Conservation (phyloP, 2,329 filamentous ascomycete species). For the Kalaharituber pfeilii region DNA sequence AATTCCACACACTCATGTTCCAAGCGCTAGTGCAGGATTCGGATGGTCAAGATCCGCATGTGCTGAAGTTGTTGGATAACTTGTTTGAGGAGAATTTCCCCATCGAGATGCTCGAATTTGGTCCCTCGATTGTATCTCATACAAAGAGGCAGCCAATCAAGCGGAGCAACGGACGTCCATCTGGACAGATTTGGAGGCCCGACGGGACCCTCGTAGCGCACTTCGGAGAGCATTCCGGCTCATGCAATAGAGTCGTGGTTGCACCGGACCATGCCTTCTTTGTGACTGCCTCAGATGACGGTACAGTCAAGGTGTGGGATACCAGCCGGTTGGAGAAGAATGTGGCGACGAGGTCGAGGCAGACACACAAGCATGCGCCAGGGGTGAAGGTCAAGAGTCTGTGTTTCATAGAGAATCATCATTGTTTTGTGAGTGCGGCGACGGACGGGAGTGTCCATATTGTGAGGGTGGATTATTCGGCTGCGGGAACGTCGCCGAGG, state of each 20-base stretch:
- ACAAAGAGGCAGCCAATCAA: slow-evolving; percentile 38
- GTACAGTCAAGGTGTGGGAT: slow-evolving; percentile 85
- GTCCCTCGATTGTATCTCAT: slow-evolving; percentile 58
- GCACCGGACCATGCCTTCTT: slow-evolving; percentile 91
- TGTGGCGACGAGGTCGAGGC: slow-evolving; percentile 67
- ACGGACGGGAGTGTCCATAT: slow-evolving; percentile 81
- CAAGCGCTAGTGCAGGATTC: neutral
- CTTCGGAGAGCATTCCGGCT: slow-evolving; percentile 69
- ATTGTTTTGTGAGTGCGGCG: slow-evolving; percentile 81
- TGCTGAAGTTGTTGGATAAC: slow-evolving; percentile 57
- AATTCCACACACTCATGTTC: slow-evolving; percentile 58
- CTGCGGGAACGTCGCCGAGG: slow-evolving; percentile 39
- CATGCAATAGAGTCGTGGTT: slow-evolving; percentile 63
- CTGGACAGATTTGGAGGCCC: slow-evolving; percentile 58
- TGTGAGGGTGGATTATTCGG: slow-evolving; percentile 57
- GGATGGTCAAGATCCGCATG: slow-evolving; percentile 52
- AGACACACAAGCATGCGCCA: slow-evolving; percentile 64
- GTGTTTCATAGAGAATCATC: slow-evolving; percentile 83
- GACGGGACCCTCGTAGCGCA: slow-evolving; percentile 69
- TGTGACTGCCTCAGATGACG: slow-evolving; percentile 81
- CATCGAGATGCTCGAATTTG: slow-evolving; percentile 51
- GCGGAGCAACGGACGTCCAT: slow-evolving; percentile 35
- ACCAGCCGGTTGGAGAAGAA: slow-evolving; percentile 77
- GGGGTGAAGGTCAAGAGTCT: slow-evolving; percentile 51
- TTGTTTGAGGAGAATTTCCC: slow-evolving; percentile 63